Conservation (phyloP, 306 rosid genomes). For the Rosa rugosa region DNA sequence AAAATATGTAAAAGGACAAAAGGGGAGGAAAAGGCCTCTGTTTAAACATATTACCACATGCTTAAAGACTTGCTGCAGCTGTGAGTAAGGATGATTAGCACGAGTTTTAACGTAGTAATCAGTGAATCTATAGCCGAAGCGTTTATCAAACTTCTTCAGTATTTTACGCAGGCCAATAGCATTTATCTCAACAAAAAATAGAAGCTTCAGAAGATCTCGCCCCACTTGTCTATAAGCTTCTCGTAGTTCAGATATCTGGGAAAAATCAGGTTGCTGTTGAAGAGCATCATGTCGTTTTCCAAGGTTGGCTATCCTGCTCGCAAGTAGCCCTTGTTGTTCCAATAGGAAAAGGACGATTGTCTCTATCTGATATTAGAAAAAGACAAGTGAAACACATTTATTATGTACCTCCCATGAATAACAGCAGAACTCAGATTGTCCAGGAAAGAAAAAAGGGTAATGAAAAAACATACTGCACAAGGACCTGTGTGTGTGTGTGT, state of each 20-base stretch:
- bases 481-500: background rate
- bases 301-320: conserved; percentile 80
- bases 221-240: conserved; percentile 86
- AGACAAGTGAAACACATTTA: conserved; percentile 19
- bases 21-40: conserved; percentile 13
- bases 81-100: conserved; percentile 98
- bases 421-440: conserved; percentile 2
- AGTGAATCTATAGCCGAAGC: conserved; percentile 88
- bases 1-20: conserved; percentile 5
- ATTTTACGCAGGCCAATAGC: conserved; percentile 98
- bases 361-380: conserved; percentile 70
- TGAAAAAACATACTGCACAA: background rate
- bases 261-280: conserved; percentile 75
- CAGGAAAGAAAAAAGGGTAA: background rate
- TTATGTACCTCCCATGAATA: conserved; percentile 12
- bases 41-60: conserved; percentile 82
- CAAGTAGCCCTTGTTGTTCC: conserved; percentile 98
- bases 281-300: conserved; percentile 63
- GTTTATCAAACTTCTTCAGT: conserved; percentile 96
- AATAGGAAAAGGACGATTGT: conserved; percentile 84
- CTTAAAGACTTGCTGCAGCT: conserved; percentile 98
- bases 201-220: conserved; percentile 80
- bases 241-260: conserved; percentile 62
- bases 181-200: conserved; percentile 83
- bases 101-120: conserved; percentile 93